phyloP scores from a whole-genome alignment of 768 basidiomycete genomes.

The Boletus coccyginus region DNA sequence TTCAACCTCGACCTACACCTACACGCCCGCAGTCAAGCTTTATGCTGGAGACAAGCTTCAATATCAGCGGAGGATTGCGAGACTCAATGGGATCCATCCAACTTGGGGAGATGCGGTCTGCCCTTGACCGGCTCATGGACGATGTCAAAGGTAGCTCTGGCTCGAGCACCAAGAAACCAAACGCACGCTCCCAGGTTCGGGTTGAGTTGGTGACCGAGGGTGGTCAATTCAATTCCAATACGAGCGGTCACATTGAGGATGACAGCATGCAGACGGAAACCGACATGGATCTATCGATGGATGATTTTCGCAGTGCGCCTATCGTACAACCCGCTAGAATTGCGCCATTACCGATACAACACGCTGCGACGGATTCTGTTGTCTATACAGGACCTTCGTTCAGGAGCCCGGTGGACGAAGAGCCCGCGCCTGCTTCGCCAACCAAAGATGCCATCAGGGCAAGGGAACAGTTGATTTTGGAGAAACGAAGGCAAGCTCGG shows the following conservation, averaged over 20 bases:
- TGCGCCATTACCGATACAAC: constrained; percentile 37
- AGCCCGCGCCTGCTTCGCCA: constrained; percentile 42
- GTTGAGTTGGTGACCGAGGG: constrained; percentile 33
- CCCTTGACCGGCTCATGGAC: constrained; percentile 70
- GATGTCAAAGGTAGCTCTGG: constrained; percentile 43
- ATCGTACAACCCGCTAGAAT: constrained; percentile 5
- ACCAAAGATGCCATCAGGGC: constrained; percentile 65
- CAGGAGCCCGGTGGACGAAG: constrained; percentile 31
- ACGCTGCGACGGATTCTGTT: constrained; percentile 52
- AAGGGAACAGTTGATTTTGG: constrained; percentile 67
- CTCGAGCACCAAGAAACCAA: constrained; percentile 23
- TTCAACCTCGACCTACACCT: constrained; percentile 9
- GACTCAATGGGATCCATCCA: constrained; percentile 50
- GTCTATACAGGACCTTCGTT: constrained; percentile 30
- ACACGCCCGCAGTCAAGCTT: constrained; percentile 12
- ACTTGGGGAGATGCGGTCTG: constrained; percentile 70
- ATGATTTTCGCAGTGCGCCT: constrained; percentile 22
- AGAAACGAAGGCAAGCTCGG: constrained; percentile 64
- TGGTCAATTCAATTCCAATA: constrained; percentile 33
- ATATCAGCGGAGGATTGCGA: constrained; percentile 26
- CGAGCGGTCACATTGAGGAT: constrained; percentile 31
- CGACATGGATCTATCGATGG: constrained; percentile 30
- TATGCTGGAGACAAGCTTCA: constrained; percentile 23
- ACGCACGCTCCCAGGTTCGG: constrained; percentile 13
- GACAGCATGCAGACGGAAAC: constrained; percentile 32